Percentiles rank a stretch among this genome's conserved stretches.
These are phyloP conservation scores for Brettanomyces bruxellensis DNA, from an alignment of 805 yeast species.

Conservation along the genomic window DNA sequence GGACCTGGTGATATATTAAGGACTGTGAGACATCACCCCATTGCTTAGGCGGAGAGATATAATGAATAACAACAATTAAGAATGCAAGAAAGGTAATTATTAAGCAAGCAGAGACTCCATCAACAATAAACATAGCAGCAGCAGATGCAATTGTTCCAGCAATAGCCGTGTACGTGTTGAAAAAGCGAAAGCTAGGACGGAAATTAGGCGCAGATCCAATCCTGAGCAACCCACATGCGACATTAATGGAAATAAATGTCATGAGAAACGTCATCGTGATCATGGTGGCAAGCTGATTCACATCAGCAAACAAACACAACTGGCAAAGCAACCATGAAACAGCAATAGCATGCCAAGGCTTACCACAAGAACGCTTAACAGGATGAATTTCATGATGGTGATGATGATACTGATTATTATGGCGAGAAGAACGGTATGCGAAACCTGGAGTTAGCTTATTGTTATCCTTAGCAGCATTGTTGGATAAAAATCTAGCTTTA, in stretches of 20 bases:
- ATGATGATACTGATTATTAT: too few relatives aligned
- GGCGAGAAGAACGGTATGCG: too few relatives aligned
- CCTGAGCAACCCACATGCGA: constrained; percentile 84
- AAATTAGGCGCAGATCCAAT: constrained; percentile 97
- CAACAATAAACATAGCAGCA: constrained; percentile 89
- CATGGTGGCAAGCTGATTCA: constrained; percentile 88
- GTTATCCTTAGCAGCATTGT: too few relatives aligned
- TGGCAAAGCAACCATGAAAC: constrained; percentile 82
- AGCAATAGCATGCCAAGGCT: constrained; percentile 58
- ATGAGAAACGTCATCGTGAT: constrained; percentile 95
- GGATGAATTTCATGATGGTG: too few relatives aligned
- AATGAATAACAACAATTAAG: constrained; percentile 74
- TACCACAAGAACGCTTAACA: constrained; percentile 24
- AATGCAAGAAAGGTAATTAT: constrained; percentile 58
- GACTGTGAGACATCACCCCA: constrained; percentile 99
- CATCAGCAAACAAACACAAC: constrained; percentile 76
- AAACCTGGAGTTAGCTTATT: too few relatives aligned
- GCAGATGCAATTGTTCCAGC: constrained; percentile 63
- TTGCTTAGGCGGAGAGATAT: constrained; percentile 86
- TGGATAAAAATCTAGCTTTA: too few relatives aligned
- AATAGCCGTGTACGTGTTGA: constrained; percentile 74
- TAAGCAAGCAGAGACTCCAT: constrained; percentile 77
- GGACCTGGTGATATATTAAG: constrained; percentile 89
- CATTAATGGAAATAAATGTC: constrained; percentile 90
- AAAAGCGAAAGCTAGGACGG: constrained; percentile 88